Evolutionary conservation across 805 yeast species (phyloP).

Genomic region (Yarrowia sp.): DNA sequence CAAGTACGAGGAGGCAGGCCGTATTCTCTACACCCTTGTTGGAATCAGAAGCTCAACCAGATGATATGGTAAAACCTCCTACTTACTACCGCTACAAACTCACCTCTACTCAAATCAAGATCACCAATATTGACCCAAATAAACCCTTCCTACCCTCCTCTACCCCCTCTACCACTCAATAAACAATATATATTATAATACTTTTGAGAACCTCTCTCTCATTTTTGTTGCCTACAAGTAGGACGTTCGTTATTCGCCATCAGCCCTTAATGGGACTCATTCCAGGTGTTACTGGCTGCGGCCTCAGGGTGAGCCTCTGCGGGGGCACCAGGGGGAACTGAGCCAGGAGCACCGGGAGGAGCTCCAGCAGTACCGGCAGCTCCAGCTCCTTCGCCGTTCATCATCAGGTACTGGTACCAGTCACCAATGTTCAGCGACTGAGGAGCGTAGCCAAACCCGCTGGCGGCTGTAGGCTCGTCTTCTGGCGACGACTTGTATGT

Average conservation of each 20-base stretch:
- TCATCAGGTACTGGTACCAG: conserved; percentile 52
- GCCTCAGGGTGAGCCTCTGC: conserved; percentile 24
- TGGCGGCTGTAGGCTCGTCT: conserved; percentile 21
- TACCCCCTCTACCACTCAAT: neutral
- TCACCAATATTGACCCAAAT: no score
- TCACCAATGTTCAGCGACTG: conserved; percentile 51
- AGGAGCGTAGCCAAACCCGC: conserved; percentile 44
- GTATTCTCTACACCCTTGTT: no score
- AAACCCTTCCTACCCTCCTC: no score
- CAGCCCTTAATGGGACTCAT: conserved; percentile 3
- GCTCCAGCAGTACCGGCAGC: conserved; percentile 1
- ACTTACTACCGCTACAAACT: no score
- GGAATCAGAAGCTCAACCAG: no score
- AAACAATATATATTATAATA: conserved; percentile 17
- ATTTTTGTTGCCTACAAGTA: neutral
- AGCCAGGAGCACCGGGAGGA: conserved; percentile 18
- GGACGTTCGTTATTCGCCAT: neutral
- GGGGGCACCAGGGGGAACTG: conserved; percentile 13
- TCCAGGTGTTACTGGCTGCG: neutral
- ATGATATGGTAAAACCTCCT: no score
- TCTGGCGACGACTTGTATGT: conserved; percentile 42
- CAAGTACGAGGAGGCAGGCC: no score
- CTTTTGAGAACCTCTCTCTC: neutral
- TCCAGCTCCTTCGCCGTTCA: conserved; percentile 35
- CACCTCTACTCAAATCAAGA: no score